These are phyloP conservation scores for Penicillium sp. DNA, from an alignment of 2,329 filamentous ascomycete species.

Conservation along the genomic window DNA sequence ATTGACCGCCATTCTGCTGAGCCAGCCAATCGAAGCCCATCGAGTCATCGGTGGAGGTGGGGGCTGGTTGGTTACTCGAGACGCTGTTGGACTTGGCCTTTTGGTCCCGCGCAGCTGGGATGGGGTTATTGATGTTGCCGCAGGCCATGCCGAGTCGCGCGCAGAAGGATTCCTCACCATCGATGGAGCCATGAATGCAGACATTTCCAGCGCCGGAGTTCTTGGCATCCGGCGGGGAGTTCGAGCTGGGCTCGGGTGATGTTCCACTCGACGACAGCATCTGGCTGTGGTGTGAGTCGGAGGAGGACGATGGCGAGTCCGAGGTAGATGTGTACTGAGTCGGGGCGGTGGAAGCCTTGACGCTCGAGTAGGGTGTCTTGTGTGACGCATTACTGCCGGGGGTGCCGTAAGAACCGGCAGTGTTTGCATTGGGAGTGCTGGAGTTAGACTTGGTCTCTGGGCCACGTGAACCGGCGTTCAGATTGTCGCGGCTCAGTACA, in stretches of 20 bases:
- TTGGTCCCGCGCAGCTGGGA: conserved; percentile 38
- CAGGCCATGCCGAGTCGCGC: conserved; percentile 46
- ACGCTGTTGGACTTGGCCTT: conserved; percentile 28
- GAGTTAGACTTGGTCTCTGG: conserved; percentile 13
- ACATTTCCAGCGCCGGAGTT: conserved; percentile 29
- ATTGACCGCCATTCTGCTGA: conserved; percentile 78
- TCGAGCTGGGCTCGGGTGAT: conserved; percentile 47
- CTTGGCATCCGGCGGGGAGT: conserved; percentile 42
- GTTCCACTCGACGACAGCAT: conserved; percentile 49
- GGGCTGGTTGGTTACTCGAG: conserved; percentile 26
- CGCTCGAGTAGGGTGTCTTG: conserved; percentile 19
- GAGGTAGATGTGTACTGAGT: conserved; percentile 40
- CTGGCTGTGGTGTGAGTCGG: conserved; percentile 47
- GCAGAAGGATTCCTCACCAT: conserved; percentile 48
- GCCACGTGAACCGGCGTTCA: conserved; percentile 7
- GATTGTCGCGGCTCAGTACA: conserved; percentile 29
- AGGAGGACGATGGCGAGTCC: conserved; percentile 49
- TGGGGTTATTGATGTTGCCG: conserved; percentile 45
- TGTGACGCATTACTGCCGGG: conserved; percentile 10
- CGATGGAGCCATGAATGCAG: conserved; percentile 30
- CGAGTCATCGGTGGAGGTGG: conserved; percentile 10
- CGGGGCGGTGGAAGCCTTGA: conserved; percentile 17
- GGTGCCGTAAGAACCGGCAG: conserved; percentile 11
- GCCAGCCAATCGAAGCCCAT: conserved; percentile 64
- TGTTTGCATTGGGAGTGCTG: conserved; percentile 10